phyloP scores from a whole-genome alignment of 257 asterid genomes.

The Solanum sitiens region DNA sequence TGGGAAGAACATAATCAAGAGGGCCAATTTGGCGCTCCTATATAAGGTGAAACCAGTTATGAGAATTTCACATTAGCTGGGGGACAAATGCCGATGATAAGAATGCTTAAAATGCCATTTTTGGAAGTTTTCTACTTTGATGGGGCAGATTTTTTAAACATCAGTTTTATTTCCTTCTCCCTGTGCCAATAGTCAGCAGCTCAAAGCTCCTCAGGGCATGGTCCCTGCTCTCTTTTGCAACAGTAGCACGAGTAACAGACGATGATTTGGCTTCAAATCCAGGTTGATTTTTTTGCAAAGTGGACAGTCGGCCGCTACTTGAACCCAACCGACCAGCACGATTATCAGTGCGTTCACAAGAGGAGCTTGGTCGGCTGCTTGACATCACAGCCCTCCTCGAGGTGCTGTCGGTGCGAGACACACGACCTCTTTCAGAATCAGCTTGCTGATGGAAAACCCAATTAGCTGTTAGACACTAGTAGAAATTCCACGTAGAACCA shows the following conservation, averaged over 20 bases:
- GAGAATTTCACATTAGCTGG: background rate
- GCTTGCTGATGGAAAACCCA: constrained; percentile 26
- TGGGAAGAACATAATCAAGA: background rate
- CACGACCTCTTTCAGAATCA: constrained; percentile 46
- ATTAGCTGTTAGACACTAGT: background rate
- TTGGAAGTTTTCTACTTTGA: background rate
- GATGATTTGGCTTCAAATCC: constrained; percentile 43
- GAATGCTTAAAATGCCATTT: background rate
- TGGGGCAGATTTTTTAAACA: background rate
- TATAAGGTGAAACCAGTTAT: background rate
- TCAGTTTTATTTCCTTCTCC: constrained; percentile 47
- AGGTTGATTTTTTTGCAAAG: constrained; percentile 38
- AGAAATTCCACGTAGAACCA: background rate
- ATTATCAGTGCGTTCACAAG: constrained; percentile 49
- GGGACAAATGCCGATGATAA: background rate
- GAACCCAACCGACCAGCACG: constrained; percentile 39
- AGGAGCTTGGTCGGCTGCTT: constrained; percentile 65
- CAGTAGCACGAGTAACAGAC: constrained; percentile 38
- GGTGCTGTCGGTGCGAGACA: constrained; percentile 41
- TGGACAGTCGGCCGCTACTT: constrained; percentile 40
- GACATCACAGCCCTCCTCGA: constrained; percentile 57
- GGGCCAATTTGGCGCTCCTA: background rate
- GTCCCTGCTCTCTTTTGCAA: constrained; percentile 50
- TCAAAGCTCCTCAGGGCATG: constrained; percentile 70
- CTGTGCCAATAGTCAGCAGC: constrained; percentile 66